Conservation (phyloP, 2,329 filamentous ascomycete genomes). For the Stachybotrys chartarum region DNA sequence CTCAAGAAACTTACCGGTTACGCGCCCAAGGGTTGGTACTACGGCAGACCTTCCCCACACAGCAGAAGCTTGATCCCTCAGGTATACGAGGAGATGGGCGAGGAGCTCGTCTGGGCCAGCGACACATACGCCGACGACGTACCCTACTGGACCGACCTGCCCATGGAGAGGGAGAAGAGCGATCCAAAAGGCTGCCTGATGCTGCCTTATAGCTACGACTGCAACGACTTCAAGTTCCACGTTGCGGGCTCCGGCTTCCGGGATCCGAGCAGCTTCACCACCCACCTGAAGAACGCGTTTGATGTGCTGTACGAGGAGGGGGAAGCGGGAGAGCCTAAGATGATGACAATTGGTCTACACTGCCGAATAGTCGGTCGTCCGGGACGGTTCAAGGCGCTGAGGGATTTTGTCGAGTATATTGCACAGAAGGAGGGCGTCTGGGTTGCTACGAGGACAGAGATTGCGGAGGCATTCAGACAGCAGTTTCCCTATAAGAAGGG, state of each 20-base stretch:
- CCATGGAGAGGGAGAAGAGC: slow-evolving; percentile 32
- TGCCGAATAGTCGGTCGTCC: slow-evolving; percentile 46
- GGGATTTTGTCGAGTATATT: slow-evolving; percentile 47
- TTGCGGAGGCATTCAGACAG: slow-evolving; percentile 39
- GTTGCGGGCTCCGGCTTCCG: slow-evolving; percentile 34
- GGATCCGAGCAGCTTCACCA: slow-evolving; percentile 34
- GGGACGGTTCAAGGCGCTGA: slow-evolving; percentile 41
- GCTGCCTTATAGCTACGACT: slow-evolving; percentile 47
- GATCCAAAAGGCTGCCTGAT: slow-evolving; percentile 42
- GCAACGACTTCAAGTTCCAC: slow-evolving; percentile 42
- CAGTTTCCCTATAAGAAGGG: slow-evolving; percentile 41
- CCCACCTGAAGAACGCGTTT: slow-evolving; percentile 43
- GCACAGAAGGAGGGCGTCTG: slow-evolving; percentile 43
- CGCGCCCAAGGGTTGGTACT: slow-evolving; percentile 42
- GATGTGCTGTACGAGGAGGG: slow-evolving; percentile 47
- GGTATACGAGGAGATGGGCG: slow-evolving; percentile 44
- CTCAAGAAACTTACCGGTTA: slow-evolving; percentile 36
- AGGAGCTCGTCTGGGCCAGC: slow-evolving; percentile 38
- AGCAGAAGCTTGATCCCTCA: slow-evolving; percentile 37
- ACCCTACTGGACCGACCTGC: slow-evolving; percentile 48
- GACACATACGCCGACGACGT: slow-evolving; percentile 49
- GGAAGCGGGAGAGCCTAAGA: slow-evolving; percentile 38
- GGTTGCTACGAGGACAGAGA: slow-evolving; percentile 45
- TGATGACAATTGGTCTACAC: slow-evolving; percentile 51
- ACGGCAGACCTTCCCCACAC: slow-evolving; percentile 36